phyloP scores from a whole-genome alignment of 805 yeast species.

The Aciculoconidium aculeatum region DNA sequence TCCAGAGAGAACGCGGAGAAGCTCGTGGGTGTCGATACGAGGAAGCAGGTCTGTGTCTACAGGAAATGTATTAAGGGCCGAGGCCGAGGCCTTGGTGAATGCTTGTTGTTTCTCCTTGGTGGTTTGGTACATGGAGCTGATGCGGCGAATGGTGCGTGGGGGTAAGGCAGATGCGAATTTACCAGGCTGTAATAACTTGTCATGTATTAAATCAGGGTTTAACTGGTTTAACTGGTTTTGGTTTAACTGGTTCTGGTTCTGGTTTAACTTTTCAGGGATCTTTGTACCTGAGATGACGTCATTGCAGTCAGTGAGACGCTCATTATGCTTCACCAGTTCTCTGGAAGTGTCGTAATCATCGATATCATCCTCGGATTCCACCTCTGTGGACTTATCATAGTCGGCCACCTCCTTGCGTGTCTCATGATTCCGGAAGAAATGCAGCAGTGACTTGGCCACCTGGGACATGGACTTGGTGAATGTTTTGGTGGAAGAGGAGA shows the following conservation, averaged over 20 bases:
- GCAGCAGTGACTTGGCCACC: conserved; percentile 15
- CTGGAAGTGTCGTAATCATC: too few species aligned
- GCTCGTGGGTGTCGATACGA: conserved; percentile 55
- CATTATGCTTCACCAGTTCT: neutral
- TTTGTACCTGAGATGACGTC: conserved; percentile 7
- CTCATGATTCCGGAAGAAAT: conserved; percentile 6
- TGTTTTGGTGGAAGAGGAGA: conserved; percentile 15
- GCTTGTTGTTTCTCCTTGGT: conserved; percentile 21
- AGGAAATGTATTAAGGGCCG: conserved; percentile 22
- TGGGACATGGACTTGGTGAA: conserved; percentile 16
- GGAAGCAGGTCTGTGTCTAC: conserved; percentile 57
- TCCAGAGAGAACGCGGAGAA: conserved; percentile 55
- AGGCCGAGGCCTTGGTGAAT: conserved; percentile 1
- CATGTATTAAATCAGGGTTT: too few species aligned
- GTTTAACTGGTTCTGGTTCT: too few species aligned
- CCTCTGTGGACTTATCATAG: too few species aligned
- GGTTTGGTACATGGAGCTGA: conserved; percentile 57
- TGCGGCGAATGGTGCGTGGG: too few species aligned
- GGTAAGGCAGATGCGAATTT: too few species aligned
- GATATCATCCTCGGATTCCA: neutral
- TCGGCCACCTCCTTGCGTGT: neutral
- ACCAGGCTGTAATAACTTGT: too few species aligned
- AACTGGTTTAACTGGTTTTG: too few species aligned
- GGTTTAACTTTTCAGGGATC: too few species aligned
- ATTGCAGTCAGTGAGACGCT: conserved; percentile 4